Evolutionary conservation across 192 early-diverging fungal genomes (phyloP), one percentile per base, ranked within the genome.

Genomic region (Coemansia sp.): DNA sequence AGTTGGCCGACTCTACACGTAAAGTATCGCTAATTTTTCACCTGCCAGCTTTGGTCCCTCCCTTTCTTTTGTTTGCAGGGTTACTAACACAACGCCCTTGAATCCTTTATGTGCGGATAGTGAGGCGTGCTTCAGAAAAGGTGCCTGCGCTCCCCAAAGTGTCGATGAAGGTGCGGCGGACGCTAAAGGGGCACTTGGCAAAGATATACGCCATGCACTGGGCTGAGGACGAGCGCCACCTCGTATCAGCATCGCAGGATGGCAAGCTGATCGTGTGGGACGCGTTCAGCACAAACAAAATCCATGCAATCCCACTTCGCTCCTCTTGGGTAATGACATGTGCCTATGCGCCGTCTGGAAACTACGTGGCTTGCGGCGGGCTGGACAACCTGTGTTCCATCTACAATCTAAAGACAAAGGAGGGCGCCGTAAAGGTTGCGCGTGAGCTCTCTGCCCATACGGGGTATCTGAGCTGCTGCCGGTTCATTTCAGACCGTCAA

Each of bases 281-380:
- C 68, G 95, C 95, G 39, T 95, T 91, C 72, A 92, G 93, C 43
- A 98, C 95, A 55, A 99, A 99, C 86, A 99, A 99, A 80, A 91
- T 98, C 29, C 94, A 98, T 76, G 96, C 97, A 17, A 98, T 99
- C 66, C 97, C 97, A 1, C 76, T 99, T 53, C 91, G 93, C 10
- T 99, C 97, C 2, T 98, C 96, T 11, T 99, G 97, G 97, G 96
- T 99, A 68, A 99, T 99, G 97, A 98, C 97, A 24, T 98, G 95
- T 67, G 95, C 97, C 3, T 99, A 98, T 60, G 94, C 97, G 40
- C 97, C 97, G 5, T 97, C 94, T 9, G 95, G 97, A 22, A 93
- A 91, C 76, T 95, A 94, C 82, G 97, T 99, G 18, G 97, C 97
- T 41, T 99, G 97, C 78, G 97, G 97, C 77, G 97, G 97, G 63